Evolutionary conservation across 805 yeast species (phyloP).

Genomic region (Candida awuae): DNA sequence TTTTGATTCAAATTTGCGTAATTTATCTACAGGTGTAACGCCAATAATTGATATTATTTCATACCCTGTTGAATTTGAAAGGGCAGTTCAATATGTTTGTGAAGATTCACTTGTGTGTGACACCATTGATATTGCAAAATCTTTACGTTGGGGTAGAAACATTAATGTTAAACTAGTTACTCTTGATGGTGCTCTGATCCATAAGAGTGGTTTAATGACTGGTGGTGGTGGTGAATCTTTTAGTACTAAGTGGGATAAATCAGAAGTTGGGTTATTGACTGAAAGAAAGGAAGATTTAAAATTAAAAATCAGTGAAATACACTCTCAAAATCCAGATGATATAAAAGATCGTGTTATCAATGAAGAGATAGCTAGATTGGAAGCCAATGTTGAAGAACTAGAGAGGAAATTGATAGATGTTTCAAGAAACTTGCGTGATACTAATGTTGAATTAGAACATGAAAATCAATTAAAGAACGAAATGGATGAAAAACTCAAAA

Average conservation of each 20-base stretch:
- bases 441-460: conserved; percentile 42
- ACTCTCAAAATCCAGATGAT: conserved; percentile 42
- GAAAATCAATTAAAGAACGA: conserved; percentile 28
- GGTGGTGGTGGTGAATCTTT: conserved; percentile 64
- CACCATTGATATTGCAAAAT: conserved; percentile 55
- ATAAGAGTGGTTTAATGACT: conserved; percentile 83
- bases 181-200: conserved; percentile 76
- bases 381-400: conserved; percentile 26
- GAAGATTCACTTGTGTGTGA: conserved; percentile 78
- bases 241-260: conserved; percentile 65
- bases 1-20: conserved; percentile 46
- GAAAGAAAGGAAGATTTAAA: conserved; percentile 44
- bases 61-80: conserved; percentile 58
- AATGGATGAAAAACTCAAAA: conserved; percentile 13
- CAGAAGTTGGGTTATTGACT: conserved; percentile 48
- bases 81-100: conserved; percentile 73
- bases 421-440: conserved; percentile 25
- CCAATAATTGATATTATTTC: conserved; percentile 72
- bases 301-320: conserved; percentile 35
- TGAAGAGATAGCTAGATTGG: conserved; percentile 45
- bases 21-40: conserved; percentile 43
- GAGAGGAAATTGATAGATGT: conserved; percentile 23
- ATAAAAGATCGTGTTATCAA: conserved; percentile 47
- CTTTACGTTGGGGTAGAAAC: conserved; percentile 57
- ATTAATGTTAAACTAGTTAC: conserved; percentile 65